Percentiles rank a stretch among this genome's conserved stretches.
phyloP scores from a whole-genome alignment of 441 rosid genomes.

The Omphalea diandra region DNA sequence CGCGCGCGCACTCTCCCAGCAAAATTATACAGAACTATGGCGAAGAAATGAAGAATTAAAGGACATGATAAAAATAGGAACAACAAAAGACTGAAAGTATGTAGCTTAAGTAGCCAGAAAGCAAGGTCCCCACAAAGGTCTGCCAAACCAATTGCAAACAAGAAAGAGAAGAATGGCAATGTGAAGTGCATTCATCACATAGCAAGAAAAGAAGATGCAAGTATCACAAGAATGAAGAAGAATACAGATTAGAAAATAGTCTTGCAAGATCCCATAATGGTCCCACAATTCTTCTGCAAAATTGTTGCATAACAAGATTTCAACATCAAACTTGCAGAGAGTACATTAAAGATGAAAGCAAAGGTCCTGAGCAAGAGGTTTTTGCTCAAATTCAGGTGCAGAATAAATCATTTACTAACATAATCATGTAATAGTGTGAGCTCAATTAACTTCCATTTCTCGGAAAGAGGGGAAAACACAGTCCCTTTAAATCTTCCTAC shows the following conservation, averaged over 20 bases:
- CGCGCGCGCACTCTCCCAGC: not conserved
- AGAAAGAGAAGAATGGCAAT: not conserved
- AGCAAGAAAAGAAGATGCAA: too few species aligned
- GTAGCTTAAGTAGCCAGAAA: not conserved
- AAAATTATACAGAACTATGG: not conserved
- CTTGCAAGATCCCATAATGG: not conserved
- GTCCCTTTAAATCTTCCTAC: not conserved
- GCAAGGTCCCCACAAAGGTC: not conserved
- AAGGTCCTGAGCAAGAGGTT: not conserved
- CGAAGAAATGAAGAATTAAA: not conserved
- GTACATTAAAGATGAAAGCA: not conserved
- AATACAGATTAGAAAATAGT: too few species aligned
- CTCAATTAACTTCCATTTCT: not conserved
- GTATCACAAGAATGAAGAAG: too few species aligned
- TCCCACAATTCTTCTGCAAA: too few species aligned
- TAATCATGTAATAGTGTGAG: not conserved
- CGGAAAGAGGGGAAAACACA: not conserved
- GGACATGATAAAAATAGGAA: not conserved
- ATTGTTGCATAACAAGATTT: not conserved
- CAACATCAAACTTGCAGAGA: not conserved
- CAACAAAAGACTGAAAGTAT: not conserved
- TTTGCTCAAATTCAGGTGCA: not conserved
- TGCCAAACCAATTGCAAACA: not conserved
- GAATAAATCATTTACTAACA: not conserved
- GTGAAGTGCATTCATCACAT: too few species aligned